Base-by-base conservation (phyloP, 441 rosid genomes). In the Populus tomentosa region DNA sequence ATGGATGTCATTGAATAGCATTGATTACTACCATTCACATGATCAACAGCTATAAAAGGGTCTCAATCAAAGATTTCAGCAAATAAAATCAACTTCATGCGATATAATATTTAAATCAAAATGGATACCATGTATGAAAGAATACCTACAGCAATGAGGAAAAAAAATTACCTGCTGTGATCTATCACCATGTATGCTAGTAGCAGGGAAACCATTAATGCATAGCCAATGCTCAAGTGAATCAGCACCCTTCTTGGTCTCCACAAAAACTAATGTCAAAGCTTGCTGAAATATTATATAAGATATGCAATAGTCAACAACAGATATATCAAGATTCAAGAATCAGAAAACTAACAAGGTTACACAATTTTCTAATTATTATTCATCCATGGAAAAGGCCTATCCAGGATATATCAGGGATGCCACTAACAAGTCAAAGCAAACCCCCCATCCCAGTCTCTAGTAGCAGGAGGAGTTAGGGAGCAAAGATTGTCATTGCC, bases 151-250 rank as follows among this genome's bases (percentile, higher is more conserved):
- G 6, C 30, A 38, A 42, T 23, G 23, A 69, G 53, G 10, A 61
- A 77, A 80, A 7, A 38, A 28, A 32, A 28, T 28, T 35, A 93
- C 98, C 92, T 94, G 97, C 62, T 93, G 98, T 66, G 94, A 59
- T 85, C 98, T 89, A 83, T 93, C 98, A 69, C 98, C 98, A 75
- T 94, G 98, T 76, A 94, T 94, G 59, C 89, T 85, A 72, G 98
- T 93, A 65, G 98, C 95, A 74, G 97, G 94, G 80, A 92, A 94
- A 53, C 97, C 94, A 77, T 91, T 94, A 71, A 82, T 73, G 76
- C 85, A 89, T 71, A 94, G 53, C 97, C 97, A 94, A 83, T 90
- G 84, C 82, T 92, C 97, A 82, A 94, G 82, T 11, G 94, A 85
- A 88, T 92, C 97, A 65, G 97, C 97, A 72, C 92, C 92, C 77